phyloP scores from a whole-genome alignment of 192 early-diverging fungal species.

The Dispira simplex region DNA sequence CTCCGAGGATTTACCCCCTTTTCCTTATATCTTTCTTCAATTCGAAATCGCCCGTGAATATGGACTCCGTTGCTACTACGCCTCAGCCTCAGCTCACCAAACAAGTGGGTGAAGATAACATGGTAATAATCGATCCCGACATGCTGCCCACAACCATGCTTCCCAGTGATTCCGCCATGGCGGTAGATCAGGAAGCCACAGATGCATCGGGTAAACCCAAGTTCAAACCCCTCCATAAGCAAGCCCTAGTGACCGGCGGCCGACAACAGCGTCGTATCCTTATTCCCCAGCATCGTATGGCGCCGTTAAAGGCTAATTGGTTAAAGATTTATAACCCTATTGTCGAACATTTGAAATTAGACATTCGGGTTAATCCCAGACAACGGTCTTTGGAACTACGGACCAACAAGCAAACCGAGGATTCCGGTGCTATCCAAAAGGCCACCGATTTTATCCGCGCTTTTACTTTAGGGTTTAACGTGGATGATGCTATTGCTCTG shows the following conservation, averaged over 20 bases:
- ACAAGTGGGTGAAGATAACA: too few relatives aligned
- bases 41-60: too few relatives aligned
- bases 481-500: slow-evolving; percentile 87
- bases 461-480: slow-evolving; percentile 84
- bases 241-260: slow-evolving; percentile 15
- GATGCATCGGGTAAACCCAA: slow-evolving; percentile 37
- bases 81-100: too few relatives aligned
- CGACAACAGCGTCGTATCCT: slow-evolving; percentile 61
- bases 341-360: slow-evolving; percentile 88
- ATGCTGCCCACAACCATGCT: too few relatives aligned
- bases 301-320: slow-evolving; percentile 88
- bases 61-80: too few relatives aligned
- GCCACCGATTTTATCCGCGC: slow-evolving; percentile 93
- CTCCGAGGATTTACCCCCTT: too few relatives aligned
- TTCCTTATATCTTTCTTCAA: too few relatives aligned
- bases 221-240: slow-evolving; percentile 34
- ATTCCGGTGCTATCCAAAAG: slow-evolving; percentile 86
- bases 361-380: slow-evolving; percentile 91
- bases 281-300: slow-evolving; percentile 87
- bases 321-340: slow-evolving; percentile 92
- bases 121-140: too few relatives aligned
- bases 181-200: slow-evolving; percentile 22
- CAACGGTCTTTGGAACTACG: slow-evolving; percentile 77
- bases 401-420: slow-evolving; percentile 70
- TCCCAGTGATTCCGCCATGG: too few relatives aligned